Evolutionary conservation across 768 basidiomycete genomes (phyloP).

Genomic region (Gymnopilus dilepis): DNA sequence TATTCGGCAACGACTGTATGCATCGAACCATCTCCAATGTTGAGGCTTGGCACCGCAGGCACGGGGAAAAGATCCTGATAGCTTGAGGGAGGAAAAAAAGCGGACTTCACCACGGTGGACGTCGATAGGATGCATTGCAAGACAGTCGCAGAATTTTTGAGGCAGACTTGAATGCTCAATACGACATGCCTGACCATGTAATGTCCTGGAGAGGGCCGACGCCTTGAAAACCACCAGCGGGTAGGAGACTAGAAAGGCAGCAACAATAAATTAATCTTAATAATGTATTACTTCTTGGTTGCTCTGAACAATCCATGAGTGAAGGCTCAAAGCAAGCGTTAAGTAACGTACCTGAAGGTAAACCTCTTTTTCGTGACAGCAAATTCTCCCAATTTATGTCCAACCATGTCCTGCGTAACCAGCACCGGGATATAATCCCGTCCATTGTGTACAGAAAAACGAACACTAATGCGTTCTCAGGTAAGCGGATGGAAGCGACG

Average conservation of each 20-base stretch:
- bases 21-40: not conserved
- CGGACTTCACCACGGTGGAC: too few relatives aligned
- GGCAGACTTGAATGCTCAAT: not conserved
- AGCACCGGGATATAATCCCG: constrained; percentile 85
- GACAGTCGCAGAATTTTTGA: too few relatives aligned
- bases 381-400: constrained; percentile 97
- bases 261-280: not conserved
- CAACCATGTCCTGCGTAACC: constrained; percentile 97
- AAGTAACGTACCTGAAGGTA: constrained; percentile 70
- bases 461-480: constrained; percentile 52
- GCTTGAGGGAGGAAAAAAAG: not conserved
- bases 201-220: too few relatives aligned
- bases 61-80: not conserved
- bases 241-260: too few relatives aligned
- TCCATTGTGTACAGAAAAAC: constrained; percentile 95
- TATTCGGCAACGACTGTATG: not conserved
- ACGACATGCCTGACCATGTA: too few relatives aligned
- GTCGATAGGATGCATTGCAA: too few relatives aligned
- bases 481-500: not conserved
- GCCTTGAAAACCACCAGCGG: too few relatives aligned
- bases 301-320: constrained; percentile 14
- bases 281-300: constrained; percentile 23
- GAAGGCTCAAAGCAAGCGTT: not conserved
- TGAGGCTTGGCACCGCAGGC: not conserved
- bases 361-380: constrained; percentile 88